Evolutionary conservation across 2,329 filamentous ascomycete genomes (phyloP).

Genomic region (Neophaeococcomyces mojaviensis): DNA sequence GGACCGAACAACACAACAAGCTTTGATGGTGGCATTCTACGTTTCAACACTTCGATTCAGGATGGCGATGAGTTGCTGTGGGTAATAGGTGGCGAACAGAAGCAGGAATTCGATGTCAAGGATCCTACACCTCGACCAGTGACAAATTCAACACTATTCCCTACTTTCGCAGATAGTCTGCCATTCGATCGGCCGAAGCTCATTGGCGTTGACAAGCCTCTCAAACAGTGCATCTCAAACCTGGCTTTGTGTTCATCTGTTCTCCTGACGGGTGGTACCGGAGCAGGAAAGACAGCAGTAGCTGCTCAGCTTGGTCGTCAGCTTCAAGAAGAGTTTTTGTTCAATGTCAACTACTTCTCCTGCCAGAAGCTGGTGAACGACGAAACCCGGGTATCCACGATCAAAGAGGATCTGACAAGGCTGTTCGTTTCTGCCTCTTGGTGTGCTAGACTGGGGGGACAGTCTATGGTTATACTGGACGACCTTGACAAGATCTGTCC

Average conservation of each 20-base stretch:
- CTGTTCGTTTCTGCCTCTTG: conserved; percentile 85
- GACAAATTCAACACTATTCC: conserved; percentile 33
- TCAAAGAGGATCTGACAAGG: conserved; percentile 79
- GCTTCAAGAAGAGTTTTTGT: conserved; percentile 65
- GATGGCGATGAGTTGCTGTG: conserved; percentile 43
- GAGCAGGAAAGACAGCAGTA: conserved; percentile 81
- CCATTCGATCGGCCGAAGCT: conserved; percentile 51
- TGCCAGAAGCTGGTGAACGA: conserved; percentile 84
- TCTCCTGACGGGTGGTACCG: conserved; percentile 78
- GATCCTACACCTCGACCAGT: conserved; percentile 60
- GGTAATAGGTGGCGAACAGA: conserved; percentile 70
- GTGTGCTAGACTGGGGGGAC: conserved; percentile 80
- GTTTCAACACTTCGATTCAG: conserved; percentile 58
- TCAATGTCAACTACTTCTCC: conserved; percentile 76
- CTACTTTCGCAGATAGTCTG: conserved; percentile 50
- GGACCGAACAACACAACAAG: conserved; percentile 48
- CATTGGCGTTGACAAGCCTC: conserved; percentile 75
- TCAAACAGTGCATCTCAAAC: conserved; percentile 66
- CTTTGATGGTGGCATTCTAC: conserved; percentile 79
- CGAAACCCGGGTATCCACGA: conserved; percentile 77
- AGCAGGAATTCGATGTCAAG: conserved; percentile 68
- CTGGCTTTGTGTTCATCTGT: conserved; percentile 82
- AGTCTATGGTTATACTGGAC: conserved; percentile 77
- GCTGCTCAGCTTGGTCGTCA: conserved; percentile 67
- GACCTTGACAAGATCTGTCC: conserved; percentile 91